A percentile compares a stretch with the other conserved stretches of the same genome.
Evolutionary conservation across 1,139 yeast species (phyloP).

Genomic region (Yarrowia galli): DNA sequence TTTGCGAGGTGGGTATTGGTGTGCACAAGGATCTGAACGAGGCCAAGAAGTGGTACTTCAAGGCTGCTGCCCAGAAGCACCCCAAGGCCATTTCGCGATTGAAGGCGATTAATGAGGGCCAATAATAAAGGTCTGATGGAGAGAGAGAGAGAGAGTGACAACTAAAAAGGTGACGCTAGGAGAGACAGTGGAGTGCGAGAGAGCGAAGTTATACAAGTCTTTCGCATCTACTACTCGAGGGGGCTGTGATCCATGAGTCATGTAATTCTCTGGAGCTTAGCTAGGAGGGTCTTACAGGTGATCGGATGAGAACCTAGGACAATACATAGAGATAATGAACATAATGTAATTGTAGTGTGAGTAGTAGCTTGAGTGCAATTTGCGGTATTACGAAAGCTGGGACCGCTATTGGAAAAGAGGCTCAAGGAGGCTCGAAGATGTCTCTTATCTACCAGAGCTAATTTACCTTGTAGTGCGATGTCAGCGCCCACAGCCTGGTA

Average conservation of each 20-base stretch:
- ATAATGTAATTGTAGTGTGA: background rate
- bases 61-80: conserved; percentile 68
- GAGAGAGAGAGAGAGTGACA: conserved; percentile 40
- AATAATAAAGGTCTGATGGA: no score
- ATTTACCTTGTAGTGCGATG: no score
- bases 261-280: conserved; percentile 4
- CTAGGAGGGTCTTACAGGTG: background rate
- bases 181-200: background rate
- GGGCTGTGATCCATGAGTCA: background rate
- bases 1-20: conserved; percentile 82
- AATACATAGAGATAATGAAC: conserved; percentile 24
- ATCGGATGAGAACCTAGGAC: background rate
- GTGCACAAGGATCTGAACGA: conserved; percentile 56
- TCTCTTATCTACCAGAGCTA: no score
- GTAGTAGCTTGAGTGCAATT: background rate
- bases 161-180: background rate
- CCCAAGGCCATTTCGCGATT: conserved; percentile 58
- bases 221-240: background rate
- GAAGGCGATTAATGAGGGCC: conserved; percentile 42
- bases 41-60: conserved; percentile 62
- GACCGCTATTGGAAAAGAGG: no score
- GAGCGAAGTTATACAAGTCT: background rate
- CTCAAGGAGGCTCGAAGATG: background rate
- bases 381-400: background rate
- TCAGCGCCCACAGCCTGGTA: no score